Base-by-base conservation (phyloP, 805 yeast species). In the Candida nitratophila region DNA sequence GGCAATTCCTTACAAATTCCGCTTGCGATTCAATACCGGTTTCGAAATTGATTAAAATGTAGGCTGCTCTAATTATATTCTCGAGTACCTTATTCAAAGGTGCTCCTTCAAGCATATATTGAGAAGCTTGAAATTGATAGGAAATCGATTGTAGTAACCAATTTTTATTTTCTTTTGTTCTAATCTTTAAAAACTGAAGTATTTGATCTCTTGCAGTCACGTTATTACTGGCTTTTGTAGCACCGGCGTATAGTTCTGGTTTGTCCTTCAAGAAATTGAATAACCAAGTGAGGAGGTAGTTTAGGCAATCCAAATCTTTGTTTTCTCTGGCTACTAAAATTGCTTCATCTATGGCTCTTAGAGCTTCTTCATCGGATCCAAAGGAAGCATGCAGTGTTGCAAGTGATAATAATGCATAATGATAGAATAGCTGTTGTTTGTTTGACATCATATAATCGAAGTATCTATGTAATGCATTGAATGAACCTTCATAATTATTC, bases 251-350 rank as follows among this genome's bases (percentile, higher is more conserved):
- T 10, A 80, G 56, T 40, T 74, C 68, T 0, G 96, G 96, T 53
- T 81, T 74, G 46, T 77, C 76, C 47, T 77, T 78, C 54, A 86
- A 70, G 52, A 83, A 86, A 49, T 81, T 76, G 50, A 80, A 79
- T 1, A 87, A 66, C 89, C 93, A 84, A 10, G 87, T 72, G 41
- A 88, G 65, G 15, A 88, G 72, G 51, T 80, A 80, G 24, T 86
- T 83, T 36, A 88, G 69, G 22, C 95, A 86, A 14, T 73, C 69
- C 44, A 77, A 71, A 59, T 90, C 96, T 48, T 81, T 81, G 52
- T 83, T 82, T 54, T 89, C 96, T 51, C 96, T 68, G 0, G 96
- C 96, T 3, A 89, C 88, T 7, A 84, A 71, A 2, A 88, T 83
- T 0, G 96, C 93, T 59, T 89, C 96, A 49, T 84, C 87, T 9